Conservation (phyloP, 148 eudicot species). For the Silene uniflora region DNA sequence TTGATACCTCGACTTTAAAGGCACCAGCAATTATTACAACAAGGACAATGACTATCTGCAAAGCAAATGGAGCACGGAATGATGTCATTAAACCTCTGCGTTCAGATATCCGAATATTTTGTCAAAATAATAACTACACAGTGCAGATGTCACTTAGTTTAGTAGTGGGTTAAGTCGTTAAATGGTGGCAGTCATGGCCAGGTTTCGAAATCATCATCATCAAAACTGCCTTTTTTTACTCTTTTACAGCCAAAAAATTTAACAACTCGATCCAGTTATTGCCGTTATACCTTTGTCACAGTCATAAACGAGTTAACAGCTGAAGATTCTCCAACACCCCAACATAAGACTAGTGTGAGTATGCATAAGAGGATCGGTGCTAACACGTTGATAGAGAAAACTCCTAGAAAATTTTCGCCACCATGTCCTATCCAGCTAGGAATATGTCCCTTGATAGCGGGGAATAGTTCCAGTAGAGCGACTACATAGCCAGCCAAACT, state of each 20-base stretch:
- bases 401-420: conserved; percentile 44
- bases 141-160: neutral
- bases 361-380: conserved; percentile 70
- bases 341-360: conserved; percentile 66
- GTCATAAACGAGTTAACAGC: conserved; percentile 79
- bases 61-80: neutral
- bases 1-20: conserved; percentile 80
- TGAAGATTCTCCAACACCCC: conserved; percentile 96
- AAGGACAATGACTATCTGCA: conserved; percentile 84
- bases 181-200: neutral
- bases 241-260: too few species aligned
- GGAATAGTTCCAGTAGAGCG: conserved; percentile 64
- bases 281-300: conserved; percentile 59
- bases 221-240: too few species aligned
- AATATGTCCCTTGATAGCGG: conserved; percentile 57
- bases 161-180: neutral
- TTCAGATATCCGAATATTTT: conserved; percentile 2
- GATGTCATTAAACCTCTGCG: neutral
- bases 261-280: neutral
- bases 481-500: conserved; percentile 81
- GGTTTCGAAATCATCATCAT: neutral
- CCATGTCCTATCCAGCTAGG: conserved; percentile 95
- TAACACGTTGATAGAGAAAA: conserved; percentile 59
- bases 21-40: conserved; percentile 70
- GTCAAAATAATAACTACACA: neutral